phyloP scores from a whole-genome alignment of 345 rosid genomes.

The Lagerstroemia speciosa region DNA sequence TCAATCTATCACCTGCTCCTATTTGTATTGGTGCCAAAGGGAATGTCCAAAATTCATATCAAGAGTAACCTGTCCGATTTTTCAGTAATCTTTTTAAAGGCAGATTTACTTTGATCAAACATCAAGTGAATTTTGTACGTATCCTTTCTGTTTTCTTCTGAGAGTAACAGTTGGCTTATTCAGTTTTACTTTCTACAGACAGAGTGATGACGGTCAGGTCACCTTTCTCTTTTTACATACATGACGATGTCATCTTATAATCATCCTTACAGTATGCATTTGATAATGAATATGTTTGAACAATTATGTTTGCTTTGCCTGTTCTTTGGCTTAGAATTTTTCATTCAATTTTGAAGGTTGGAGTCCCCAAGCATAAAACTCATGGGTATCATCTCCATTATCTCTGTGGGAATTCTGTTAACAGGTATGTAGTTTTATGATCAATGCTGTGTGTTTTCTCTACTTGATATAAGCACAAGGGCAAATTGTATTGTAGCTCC shows the following conservation, averaged over 20 bases:
- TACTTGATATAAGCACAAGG: not conserved
- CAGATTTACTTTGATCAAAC: not conserved
- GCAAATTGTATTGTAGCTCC: not conserved
- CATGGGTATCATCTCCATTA: conserved; percentile 70
- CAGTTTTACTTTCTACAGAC: not conserved
- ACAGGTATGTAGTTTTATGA: conserved; percentile 45
- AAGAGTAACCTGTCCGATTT: not conserved
- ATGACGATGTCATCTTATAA: not conserved
- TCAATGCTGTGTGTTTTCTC: not conserved
- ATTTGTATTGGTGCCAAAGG: not conserved
- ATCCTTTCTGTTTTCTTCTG: not conserved
- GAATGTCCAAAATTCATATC: not conserved
- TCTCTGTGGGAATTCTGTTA: conserved; percentile 77
- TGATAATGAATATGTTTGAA: not conserved
- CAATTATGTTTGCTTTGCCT: not conserved
- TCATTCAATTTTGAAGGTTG: conserved; percentile 45
- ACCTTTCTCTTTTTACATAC: not conserved
- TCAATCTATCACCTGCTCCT: not conserved
- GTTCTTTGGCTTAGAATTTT: conserved; percentile 17
- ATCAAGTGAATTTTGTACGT: not conserved
- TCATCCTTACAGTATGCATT: not conserved
- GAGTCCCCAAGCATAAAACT: conserved; percentile 96
- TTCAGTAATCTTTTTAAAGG: not conserved
- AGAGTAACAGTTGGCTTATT: not conserved
- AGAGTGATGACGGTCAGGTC: not conserved